phyloP scores from a whole-genome alignment of 495 filamentous ascomycete genomes.

The Glutinoglossum americanum region DNA sequence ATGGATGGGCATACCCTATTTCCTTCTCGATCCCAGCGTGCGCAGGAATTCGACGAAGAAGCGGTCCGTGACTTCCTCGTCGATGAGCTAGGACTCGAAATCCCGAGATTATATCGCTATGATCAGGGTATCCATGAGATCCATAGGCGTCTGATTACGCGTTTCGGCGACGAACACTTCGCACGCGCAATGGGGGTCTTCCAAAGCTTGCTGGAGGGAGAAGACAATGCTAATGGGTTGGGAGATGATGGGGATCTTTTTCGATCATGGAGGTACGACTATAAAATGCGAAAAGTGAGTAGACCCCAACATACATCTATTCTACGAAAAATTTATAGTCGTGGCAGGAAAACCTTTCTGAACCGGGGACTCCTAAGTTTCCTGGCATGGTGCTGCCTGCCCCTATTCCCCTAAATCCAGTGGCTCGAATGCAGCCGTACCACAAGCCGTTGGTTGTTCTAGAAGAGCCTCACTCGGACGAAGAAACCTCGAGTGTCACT shows the following conservation, averaged over 20 bases:
- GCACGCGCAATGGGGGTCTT: conserved; percentile 3
- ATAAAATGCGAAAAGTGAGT: conserved; percentile 2
- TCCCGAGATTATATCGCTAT: conserved; percentile 5
- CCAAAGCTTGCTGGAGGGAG: conserved; percentile 1
- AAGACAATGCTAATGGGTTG: conserved; percentile 5
- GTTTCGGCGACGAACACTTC: conserved; percentile 4
- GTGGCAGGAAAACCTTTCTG: conserved; percentile 1
- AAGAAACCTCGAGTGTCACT: neutral
- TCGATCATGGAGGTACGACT: conserved; percentile 6
- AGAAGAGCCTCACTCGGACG: neutral
- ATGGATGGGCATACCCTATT: neutral
- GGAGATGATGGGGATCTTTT: conserved; percentile 5
- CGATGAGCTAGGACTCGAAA: conserved; percentile 1
- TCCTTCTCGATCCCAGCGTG: conserved; percentile 10
- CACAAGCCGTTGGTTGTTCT: neutral
- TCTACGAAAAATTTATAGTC: neutral
- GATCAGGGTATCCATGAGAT: conserved; percentile 5
- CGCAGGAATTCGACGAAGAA: conserved; percentile 9
- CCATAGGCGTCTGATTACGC: neutral
- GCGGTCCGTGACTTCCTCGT: conserved; percentile 3
- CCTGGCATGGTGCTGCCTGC: conserved; percentile 1
- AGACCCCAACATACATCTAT: neutral
- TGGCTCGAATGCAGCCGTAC: neutral
- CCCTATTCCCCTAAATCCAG: neutral
- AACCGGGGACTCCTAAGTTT: conserved; percentile 4